Base-by-base conservation (phyloP, 2,329 filamentous ascomycete species). In the Cladosporium sp. region DNA sequence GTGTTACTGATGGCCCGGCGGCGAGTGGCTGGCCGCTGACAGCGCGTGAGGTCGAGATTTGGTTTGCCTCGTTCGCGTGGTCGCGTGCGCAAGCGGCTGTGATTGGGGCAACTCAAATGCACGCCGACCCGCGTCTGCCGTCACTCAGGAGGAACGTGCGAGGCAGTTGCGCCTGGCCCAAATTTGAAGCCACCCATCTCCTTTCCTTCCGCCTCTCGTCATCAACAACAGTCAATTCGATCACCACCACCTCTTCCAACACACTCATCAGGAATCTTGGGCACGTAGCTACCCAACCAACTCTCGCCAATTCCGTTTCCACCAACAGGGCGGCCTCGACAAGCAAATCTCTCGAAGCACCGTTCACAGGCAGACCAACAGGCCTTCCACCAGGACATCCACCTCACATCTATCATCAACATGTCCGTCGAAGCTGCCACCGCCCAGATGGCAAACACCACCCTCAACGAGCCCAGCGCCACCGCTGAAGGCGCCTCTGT, bases 401-500 rank as follows among this genome's bases (percentile, higher is more conserved):
- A 70, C 70, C 69, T 68, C 66, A 70, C 72, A 69, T 81, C 75
- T 74, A 73, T 65, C 73, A 73, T 79, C 80, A 90, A 80, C 78
- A 97, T 97, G 93, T 96, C 92, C 89, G 85, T 90, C 82, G 88
- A 89, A 80, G 87, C 89, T 84, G 84, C 88, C 83, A 87, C 88
- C 81, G 81, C 81, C 82, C 77, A 80, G 75, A 78, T 88, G 83
- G 84, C 85, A 77, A 83, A 82, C 76, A 82, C 83, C 77, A 80
- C 81, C 75, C 76, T 88, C 76, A 80, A 81, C 74, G 82, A 87
- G 74, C 73, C 75, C 68, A 76, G 78, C 67, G 73, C 73, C 68
- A 81, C 78, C 74, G 82, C 81, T 68, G 75, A 81, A 72, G 84
- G 87, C 67, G 82, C 83, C 69, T 70, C 62, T 64, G 69, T 74